These are phyloP conservation scores for Myotisia sp. DNA, from an alignment of 2,329 filamentous ascomycete species.

Conservation along the genomic window DNA sequence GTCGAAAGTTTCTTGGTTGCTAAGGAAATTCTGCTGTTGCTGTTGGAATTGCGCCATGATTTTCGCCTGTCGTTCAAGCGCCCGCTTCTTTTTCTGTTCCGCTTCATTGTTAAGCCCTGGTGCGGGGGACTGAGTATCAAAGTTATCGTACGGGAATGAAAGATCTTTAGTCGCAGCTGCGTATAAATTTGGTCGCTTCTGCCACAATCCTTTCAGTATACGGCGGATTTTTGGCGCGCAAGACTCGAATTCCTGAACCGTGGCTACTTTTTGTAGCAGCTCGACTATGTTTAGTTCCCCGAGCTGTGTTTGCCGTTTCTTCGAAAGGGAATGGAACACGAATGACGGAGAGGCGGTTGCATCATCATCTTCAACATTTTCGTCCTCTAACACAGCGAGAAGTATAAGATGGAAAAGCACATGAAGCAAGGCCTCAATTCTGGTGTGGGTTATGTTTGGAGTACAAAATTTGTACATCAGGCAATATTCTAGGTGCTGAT, in stretches of 20 bases:
- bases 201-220: constrained; percentile 70
- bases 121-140: constrained; percentile 72
- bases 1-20: constrained; percentile 72
- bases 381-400: constrained; percentile 73
- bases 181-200: constrained; percentile 63
- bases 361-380: constrained; percentile 40
- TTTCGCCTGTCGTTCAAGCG: constrained; percentile 72
- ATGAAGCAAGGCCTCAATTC: constrained; percentile 82
- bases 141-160: constrained; percentile 56
- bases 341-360: constrained; percentile 49
- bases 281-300: constrained; percentile 37
- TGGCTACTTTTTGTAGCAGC: constrained; percentile 39
- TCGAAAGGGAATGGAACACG: constrained; percentile 53
- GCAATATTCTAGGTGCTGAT: constrained; percentile 73
- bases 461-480: constrained; percentile 54
- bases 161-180: constrained; percentile 48
- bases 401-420: constrained; percentile 78
- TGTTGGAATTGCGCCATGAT: constrained; percentile 98
- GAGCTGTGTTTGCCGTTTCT: constrained; percentile 36
- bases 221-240: constrained; percentile 74
- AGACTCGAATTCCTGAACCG: constrained; percentile 61
- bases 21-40: constrained; percentile 89
- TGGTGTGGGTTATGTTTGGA: constrained; percentile 61
- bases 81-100: constrained; percentile 79
- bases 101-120: constrained; percentile 44